Percentiles rank a stretch among this genome's conserved stretches.
Conservation (phyloP, 2,329 filamentous ascomycete species). For the Colletotrichum tofieldiae region DNA sequence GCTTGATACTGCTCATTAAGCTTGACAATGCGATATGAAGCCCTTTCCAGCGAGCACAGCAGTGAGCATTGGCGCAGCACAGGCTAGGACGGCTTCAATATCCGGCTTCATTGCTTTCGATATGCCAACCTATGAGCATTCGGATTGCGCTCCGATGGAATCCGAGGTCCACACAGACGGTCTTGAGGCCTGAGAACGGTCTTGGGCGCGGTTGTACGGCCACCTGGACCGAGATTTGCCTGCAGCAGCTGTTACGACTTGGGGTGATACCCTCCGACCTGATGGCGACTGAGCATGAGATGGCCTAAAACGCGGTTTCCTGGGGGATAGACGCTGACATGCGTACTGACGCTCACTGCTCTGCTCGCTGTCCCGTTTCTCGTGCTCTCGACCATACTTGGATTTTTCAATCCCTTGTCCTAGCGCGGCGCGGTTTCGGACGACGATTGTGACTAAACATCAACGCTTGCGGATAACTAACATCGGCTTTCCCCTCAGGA, state of each 20-base stretch:
- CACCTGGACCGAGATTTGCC: conserved; percentile 17
- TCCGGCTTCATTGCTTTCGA: conserved; percentile 31
- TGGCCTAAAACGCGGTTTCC: not conserved
- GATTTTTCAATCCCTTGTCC: conserved; percentile 44
- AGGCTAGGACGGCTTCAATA: conserved; percentile 34
- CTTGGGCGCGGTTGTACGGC: not conserved
- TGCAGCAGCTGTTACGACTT: conserved; percentile 31
- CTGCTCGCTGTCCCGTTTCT: conserved; percentile 50
- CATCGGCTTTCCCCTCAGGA: conserved; percentile 82
- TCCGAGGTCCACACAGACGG: not conserved
- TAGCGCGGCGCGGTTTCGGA: conserved; percentile 45
- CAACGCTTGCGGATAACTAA: conserved; percentile 74
- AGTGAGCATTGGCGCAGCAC: conserved; percentile 62
- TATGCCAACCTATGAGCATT: conserved; percentile 20
- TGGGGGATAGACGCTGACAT: conserved; percentile 28
- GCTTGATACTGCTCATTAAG: conserved; percentile 23
- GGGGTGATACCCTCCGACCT: conserved; percentile 41
- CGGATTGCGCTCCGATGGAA: not conserved
- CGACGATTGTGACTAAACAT: conserved; percentile 50
- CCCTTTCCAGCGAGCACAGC: conserved; percentile 63
- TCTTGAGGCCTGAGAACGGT: conserved; percentile 2
- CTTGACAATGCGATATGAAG: conserved; percentile 27
- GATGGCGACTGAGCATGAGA: conserved; percentile 33
- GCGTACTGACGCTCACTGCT: conserved; percentile 53
- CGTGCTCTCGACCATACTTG: conserved; percentile 29